Evolutionary conservation across 768 basidiomycete species (phyloP).

Genomic region (Coprinopsis sp.): DNA sequence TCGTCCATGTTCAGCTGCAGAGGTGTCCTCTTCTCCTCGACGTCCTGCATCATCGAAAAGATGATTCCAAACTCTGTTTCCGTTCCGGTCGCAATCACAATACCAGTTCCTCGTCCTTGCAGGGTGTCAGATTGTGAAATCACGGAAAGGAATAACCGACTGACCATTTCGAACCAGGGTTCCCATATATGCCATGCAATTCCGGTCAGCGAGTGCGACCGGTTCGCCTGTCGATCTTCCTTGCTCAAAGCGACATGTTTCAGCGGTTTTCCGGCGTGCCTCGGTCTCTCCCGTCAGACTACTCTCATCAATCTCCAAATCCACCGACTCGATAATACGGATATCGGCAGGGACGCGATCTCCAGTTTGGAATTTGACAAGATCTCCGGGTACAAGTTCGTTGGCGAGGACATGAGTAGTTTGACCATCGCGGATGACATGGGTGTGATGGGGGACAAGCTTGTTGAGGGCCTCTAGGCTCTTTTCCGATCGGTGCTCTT

Average conservation of each 20-base stretch:
- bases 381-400: conserved; percentile 93
- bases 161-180: conserved; percentile 86
- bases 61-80: conserved; percentile 95
- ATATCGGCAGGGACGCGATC: conserved; percentile 95
- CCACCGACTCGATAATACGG: conserved; percentile 73
- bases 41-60: conserved; percentile 97
- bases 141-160: conserved; percentile 15
- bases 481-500: conserved; percentile 92
- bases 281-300: conserved; percentile 92
- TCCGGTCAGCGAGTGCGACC: conserved; percentile 73
- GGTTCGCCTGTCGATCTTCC: conserved; percentile 32
- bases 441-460: conserved; percentile 95
- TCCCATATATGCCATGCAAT: conserved; percentile 93
- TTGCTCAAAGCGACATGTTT: conserved; percentile 46
- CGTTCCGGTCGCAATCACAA: conserved; percentile 83
- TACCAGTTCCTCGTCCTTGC: conserved; percentile 72
- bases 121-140: neutral
- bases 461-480: conserved; percentile 93
- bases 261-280: conserved; percentile 63
- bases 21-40: conserved; percentile 88
- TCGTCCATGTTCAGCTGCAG: conserved; percentile 95
- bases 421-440: conserved; percentile 71
- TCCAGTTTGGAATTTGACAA: conserved; percentile 84
- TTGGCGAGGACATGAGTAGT: conserved; percentile 85
- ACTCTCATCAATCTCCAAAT: conserved; percentile 93